A percentile compares a stretch with the other conserved stretches of the same genome.
phyloP scores from a whole-genome alignment of 2,329 filamentous ascomycete species.

The Cadophora sp. region DNA sequence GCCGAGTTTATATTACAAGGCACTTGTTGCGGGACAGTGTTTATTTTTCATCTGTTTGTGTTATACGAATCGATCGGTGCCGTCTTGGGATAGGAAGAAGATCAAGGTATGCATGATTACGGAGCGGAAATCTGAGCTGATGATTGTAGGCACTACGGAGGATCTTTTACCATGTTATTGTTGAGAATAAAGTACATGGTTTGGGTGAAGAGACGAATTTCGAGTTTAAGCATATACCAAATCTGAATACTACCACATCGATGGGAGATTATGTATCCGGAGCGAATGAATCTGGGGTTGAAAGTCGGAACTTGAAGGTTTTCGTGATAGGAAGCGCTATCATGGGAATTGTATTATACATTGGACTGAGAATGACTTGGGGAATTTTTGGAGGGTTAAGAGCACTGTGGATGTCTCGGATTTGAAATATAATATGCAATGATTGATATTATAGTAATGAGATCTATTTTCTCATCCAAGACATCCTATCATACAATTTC shows the following conservation, averaged over 20 bases:
- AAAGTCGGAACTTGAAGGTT: conserved; percentile 55
- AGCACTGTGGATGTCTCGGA: conserved; percentile 6
- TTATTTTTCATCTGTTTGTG: conserved; percentile 44
- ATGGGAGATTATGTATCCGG: conserved; percentile 43
- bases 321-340: conserved; percentile 50
- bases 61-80: conserved; percentile 56
- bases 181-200: conserved; percentile 65
- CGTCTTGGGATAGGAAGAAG: conserved; percentile 53
- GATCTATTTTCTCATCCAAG: conserved; percentile 12
- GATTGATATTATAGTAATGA: conserved; percentile 13
- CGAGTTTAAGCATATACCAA: conserved; percentile 74
- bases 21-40: conserved; percentile 41
- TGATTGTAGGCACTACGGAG: conserved; percentile 26
- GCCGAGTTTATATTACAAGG: conserved; percentile 39
- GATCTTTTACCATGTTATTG: conserved; percentile 64
- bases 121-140: neutral
- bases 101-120: conserved; percentile 52
- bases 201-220: conserved; percentile 69
- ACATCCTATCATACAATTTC: conserved; percentile 28
- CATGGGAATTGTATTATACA: conserved; percentile 40
- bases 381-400: conserved; percentile 14
- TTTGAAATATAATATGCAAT: conserved; percentile 7
- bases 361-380: conserved; percentile 34
- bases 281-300: conserved; percentile 48
- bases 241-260: conserved; percentile 52